Conservation (phyloP, 2,329 filamentous ascomycete genomes). For the Exophiala alcalophila region DNA sequence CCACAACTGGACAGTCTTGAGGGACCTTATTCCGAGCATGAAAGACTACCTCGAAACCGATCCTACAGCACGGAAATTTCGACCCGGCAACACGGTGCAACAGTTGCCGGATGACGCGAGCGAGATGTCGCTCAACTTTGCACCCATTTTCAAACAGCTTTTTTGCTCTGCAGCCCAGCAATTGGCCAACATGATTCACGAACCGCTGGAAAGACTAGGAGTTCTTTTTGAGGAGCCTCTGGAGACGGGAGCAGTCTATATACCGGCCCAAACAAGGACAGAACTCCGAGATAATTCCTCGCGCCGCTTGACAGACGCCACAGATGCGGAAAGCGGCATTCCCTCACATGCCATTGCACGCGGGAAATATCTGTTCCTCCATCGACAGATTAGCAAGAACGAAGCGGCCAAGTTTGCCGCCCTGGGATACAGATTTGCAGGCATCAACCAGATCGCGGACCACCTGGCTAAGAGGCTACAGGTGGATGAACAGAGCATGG, state of each 20-base stretch:
- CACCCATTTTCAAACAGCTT: slow-evolving; percentile 73
- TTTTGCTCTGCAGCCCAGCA: slow-evolving; percentile 76
- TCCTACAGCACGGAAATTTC: slow-evolving; percentile 37
- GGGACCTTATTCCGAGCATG: slow-evolving; percentile 69
- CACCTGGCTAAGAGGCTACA: slow-evolving; percentile 72
- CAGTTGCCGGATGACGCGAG: slow-evolving; percentile 29
- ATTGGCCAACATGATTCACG: slow-evolving; percentile 66
- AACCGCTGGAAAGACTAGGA: slow-evolving; percentile 62
- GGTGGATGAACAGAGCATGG: slow-evolving; percentile 62
- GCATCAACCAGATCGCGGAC: slow-evolving; percentile 63
- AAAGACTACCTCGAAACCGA: slow-evolving; percentile 61
- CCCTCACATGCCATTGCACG: slow-evolving; percentile 31
- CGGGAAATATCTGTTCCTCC: slow-evolving; percentile 78
- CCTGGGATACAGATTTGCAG: slow-evolving; percentile 74
- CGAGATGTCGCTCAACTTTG: slow-evolving; percentile 60
- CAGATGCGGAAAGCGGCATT: slow-evolving; percentile 34
- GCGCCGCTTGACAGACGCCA: slow-evolving; percentile 36
- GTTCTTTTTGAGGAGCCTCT: slow-evolving; percentile 74
- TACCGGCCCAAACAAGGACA: slow-evolving; percentile 1
- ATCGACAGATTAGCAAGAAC: slow-evolving; percentile 58
- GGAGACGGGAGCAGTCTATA: slow-evolving; percentile 52
- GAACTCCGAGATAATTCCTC: slow-evolving; percentile 29
- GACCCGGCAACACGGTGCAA: slow-evolving; percentile 13
- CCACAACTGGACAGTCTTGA: slow-evolving; percentile 69
- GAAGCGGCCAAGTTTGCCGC: slow-evolving; percentile 66